Base-by-base conservation (phyloP, 768 basidiomycete genomes). In the Mrakia gelida region DNA sequence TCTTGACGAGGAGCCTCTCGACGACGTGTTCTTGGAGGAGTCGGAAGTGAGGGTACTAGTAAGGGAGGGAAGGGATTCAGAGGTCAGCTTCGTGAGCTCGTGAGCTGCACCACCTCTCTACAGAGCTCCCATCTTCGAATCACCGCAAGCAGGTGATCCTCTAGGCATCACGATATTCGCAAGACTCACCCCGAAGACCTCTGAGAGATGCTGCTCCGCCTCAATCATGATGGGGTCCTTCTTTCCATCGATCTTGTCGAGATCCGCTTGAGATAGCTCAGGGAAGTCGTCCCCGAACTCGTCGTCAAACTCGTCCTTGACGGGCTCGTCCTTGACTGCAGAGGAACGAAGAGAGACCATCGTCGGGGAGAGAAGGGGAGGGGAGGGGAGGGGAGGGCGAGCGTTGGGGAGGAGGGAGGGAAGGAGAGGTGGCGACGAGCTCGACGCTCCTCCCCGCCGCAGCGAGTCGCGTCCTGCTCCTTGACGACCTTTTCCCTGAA, bases 1-100 rank as follows among this genome's bases (percentile, higher is more conserved):
- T 83, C 2, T 86, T 82, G 28, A 85, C 86, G 0, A 88, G 43
- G 0, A 88, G 81, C 4, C 85, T 83, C 13, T 82, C 79, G 38
- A 88, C 84, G 38, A 86, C 86, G 84, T 85, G 68, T 9, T 73
- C 52, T 18, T 23, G 73, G 8, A 28, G 21, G 21, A 75, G 41
- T 26, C 74, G 74, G 45, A 75, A 75, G 13, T 49, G 62, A 15
- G 32, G 45, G 45, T 65, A 65, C 62, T 70, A 41, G 2, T n/a
- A 30, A 1, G 21, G 7, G 67, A 70, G 23, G 30, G 45, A 73
- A 45, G 28, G 21, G 10, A n/a, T 15, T 2, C n/a, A 18, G 7
- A 9, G 71, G 34, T 59, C 71, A 73, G 34, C 34, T 45, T 52
- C 16, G 5, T 6, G 41, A 11, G 11, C 21, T 23, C 18, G 49